These are phyloP conservation scores for Colletotrichum limetticola DNA, from an alignment of 2,329 filamentous ascomycete species.

Conservation along the genomic window DNA sequence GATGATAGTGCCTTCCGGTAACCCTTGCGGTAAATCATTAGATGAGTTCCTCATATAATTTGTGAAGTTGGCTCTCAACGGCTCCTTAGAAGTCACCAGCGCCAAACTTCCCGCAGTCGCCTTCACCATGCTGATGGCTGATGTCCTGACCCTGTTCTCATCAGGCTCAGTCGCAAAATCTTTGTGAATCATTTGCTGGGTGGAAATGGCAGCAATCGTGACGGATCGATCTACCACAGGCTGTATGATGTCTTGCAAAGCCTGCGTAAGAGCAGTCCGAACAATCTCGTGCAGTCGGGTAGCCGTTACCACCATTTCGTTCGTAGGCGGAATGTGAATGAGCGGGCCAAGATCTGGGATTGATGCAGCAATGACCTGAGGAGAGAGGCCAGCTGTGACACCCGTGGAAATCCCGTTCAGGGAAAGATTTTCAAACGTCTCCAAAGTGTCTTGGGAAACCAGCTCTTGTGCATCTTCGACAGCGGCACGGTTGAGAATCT, in stretches of 20 bases:
- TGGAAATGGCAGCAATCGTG: conserved; percentile 97
- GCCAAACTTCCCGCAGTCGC: conserved; percentile 93
- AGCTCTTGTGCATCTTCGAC: conserved; percentile 72
- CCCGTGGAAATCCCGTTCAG: conserved; percentile 78
- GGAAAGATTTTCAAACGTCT: conserved; percentile 85
- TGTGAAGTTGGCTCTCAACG: conserved; percentile 93
- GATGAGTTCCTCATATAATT: conserved; percentile 89
- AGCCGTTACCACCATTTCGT: conserved; percentile 80
- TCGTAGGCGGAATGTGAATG: conserved; percentile 83
- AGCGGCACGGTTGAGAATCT: conserved; percentile 81
- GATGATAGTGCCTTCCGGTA: conserved; percentile 94
- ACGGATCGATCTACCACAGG: conserved; percentile 98
- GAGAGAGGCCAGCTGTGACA: conserved; percentile 78
- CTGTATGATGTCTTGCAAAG: conserved; percentile 95
- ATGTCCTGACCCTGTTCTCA: conserved; percentile 84
- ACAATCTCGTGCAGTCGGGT: conserved; percentile 80
- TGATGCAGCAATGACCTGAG: conserved; percentile 79
- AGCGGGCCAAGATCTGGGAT: conserved; percentile 86
- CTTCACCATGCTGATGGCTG: conserved; percentile 94
- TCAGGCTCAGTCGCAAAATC: conserved; percentile 95
- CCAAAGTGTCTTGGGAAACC: conserved; percentile 73
- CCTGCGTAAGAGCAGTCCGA: conserved; percentile 84
- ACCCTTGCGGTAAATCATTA: conserved; percentile 77
- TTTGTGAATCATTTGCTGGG: conserved; percentile 93
- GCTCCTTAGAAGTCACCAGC: conserved; percentile 98